Conservation (phyloP, 2,329 filamentous ascomycete species). For the Clonostachys rosea region DNA sequence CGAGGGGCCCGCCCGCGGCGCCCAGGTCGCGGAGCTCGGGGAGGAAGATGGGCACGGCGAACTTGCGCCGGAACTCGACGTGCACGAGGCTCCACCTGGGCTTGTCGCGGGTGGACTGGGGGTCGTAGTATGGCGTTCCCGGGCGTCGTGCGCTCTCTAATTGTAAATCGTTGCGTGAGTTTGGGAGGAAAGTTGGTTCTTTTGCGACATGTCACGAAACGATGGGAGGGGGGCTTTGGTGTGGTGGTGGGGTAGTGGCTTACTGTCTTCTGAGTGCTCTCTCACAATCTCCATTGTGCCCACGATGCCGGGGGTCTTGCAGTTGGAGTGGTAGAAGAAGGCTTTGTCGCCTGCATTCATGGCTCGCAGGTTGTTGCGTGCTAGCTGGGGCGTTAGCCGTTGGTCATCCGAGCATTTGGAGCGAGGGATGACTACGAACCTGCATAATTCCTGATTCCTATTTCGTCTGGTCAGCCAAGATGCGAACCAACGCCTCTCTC, state of each 20-base stretch:
- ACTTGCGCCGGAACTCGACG: slow-evolving; percentile 82
- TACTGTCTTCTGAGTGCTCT: slow-evolving; percentile 77
- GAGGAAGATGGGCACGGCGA: slow-evolving; percentile 65
- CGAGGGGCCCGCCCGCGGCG: slow-evolving; percentile 50
- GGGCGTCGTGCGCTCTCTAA: slow-evolving; percentile 23
- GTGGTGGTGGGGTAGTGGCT: too few relatives aligned
- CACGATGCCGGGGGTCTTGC: slow-evolving; percentile 82
- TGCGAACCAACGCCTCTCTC: too few relatives aligned
- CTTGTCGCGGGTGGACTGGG: slow-evolving; percentile 55
- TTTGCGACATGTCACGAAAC: not conserved
- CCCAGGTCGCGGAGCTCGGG: slow-evolving; percentile 66
- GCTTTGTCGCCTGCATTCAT: slow-evolving; percentile 92
- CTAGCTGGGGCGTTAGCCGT: slow-evolving; percentile 23
- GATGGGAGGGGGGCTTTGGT: too few relatives aligned
- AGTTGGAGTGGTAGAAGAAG: slow-evolving; percentile 97
- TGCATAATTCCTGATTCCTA: slow-evolving; percentile 45
- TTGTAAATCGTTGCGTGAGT: not conserved
- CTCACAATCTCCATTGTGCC: slow-evolving; percentile 86
- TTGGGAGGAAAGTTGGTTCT: too few relatives aligned
- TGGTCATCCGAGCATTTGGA: not conserved
- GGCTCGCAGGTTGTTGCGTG: slow-evolving; percentile 81
- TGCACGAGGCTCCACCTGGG: slow-evolving; percentile 81
- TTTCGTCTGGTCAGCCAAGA: too few relatives aligned
- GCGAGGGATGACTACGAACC: slow-evolving; percentile 5
- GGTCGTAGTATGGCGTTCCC: slow-evolving; percentile 71